Base-by-base conservation (phyloP, 2,329 filamentous ascomycete genomes). In the Paramyrothecium sp. region DNA sequence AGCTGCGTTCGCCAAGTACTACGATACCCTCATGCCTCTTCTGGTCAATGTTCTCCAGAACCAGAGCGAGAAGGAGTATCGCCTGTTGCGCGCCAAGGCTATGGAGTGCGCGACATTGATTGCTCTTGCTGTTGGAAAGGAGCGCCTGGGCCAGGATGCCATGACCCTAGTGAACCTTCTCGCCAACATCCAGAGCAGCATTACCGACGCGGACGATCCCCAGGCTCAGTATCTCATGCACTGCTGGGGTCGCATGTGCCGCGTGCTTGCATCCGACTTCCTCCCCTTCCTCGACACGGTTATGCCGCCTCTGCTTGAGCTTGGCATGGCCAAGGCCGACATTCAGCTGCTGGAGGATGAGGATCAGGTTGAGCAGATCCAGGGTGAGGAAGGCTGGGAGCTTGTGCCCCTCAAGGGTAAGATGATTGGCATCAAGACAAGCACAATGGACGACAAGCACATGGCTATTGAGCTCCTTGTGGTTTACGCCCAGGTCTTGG, bases 41-140 rank as follows among this genome's bases (percentile, higher is more conserved):
- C 82, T 99, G 8, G 93, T 98, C 73, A 90, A 89, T 60, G 94
- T 98, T 11, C 78, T 99, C 53, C 89, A 89, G 69, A 87, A 92
- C 65, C 92, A 97, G 69, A 94, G 93, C 67, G 91, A 93, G 54
- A 97, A 96, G 77, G 95, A 99, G 69, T 93, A 93, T 75, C 85
- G 94, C 55, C 80, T 98, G 51, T 83, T 99, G 44, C 87, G 94
- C 58, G 95, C 95, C 53, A 99, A 99, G 80, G 95, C 95, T 3
- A 99, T 99, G 95, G 95, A 99, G 75, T 99, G 95, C 70, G 94
- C 95, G 19, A 99, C 95, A 8, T 80, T 99, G 48, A 99, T 99
- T 68, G 92, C 95, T 33, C 80, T 99, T 55, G 95, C 95, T 30
- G 95, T 99, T 59, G 95, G 95, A 54, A 95, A 96, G 74, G 91